Conservation (phyloP, 2,329 filamentous ascomycete genomes). For the Pseudogymnoascus sp. region DNA sequence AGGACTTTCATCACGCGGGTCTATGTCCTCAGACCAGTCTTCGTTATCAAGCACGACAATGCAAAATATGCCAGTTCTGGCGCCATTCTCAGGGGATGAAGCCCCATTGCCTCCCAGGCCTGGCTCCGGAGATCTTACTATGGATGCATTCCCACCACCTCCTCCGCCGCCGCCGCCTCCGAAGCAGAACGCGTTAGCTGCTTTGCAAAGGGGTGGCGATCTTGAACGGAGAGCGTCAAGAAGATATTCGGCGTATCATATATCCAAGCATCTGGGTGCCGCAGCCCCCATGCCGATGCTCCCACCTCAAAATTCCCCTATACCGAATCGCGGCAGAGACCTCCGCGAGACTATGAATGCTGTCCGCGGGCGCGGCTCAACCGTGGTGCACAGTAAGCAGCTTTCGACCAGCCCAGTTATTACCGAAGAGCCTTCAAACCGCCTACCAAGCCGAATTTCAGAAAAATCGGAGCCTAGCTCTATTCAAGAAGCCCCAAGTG, state of each 20-base stretch:
- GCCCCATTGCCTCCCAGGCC: slow-evolving; percentile 41
- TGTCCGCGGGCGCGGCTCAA: slow-evolving; percentile 53
- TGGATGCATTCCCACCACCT: slow-evolving; percentile 58
- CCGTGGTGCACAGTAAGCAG: slow-evolving; percentile 41
- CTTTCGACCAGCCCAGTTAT: slow-evolving; percentile 35
- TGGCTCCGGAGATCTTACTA: slow-evolving; percentile 36
- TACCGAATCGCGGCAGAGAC: slow-evolving; percentile 80
- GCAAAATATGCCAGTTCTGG: slow-evolving; percentile 68
- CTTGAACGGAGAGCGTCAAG: slow-evolving; percentile 87
- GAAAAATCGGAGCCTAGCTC: slow-evolving; percentile 37
- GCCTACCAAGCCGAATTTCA: slow-evolving; percentile 52
- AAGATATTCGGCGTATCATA: slow-evolving; percentile 93
- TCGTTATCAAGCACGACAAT: slow-evolving; percentile 66
- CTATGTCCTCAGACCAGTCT: slow-evolving; percentile 52
- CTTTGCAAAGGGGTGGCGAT: slow-evolving; percentile 84
- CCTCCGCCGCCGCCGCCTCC: slow-evolving; percentile 69
- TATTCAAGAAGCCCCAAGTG: slow-evolving; percentile 30
- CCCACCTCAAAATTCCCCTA: slow-evolving; percentile 71
- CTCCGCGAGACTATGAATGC: slow-evolving; percentile 77
- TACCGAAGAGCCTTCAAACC: slow-evolving; percentile 56
- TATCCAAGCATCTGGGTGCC: slow-evolving; percentile 84
- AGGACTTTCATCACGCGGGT: slow-evolving; percentile 43
- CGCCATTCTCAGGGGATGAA: slow-evolving; percentile 62
- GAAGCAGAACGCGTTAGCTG: slow-evolving; percentile 79
- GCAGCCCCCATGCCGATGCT: slow-evolving; percentile 83